A percentile compares a stretch with the other conserved stretches of the same genome.
Conservation (phyloP, 1,139 yeast species). For the Saccharomyces uvarum region DNA sequence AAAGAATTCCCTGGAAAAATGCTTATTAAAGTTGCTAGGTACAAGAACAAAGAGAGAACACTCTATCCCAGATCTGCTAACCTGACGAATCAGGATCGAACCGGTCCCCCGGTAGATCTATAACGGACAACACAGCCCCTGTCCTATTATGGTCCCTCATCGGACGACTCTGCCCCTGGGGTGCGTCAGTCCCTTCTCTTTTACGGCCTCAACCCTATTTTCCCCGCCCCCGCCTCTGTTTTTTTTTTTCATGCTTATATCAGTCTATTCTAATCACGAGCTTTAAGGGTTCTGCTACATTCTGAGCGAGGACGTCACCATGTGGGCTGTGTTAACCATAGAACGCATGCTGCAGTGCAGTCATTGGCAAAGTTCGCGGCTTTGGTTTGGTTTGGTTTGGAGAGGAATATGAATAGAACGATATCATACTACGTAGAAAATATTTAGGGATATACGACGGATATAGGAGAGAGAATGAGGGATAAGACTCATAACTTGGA, state of each 20-base stretch:
- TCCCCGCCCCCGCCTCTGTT: not conserved
- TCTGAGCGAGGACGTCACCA: no score
- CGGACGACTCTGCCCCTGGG: not conserved
- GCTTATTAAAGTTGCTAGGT: not conserved
- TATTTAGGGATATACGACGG: not conserved
- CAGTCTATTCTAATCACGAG: not conserved
- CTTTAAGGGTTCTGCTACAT: not conserved
- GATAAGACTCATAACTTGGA: constrained; percentile 14
- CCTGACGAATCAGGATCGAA: not conserved
- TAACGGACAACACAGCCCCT: not conserved
- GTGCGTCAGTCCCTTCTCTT: not conserved
- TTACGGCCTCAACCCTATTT: not conserved
- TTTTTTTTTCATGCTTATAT: not conserved
- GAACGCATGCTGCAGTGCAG: not conserved
- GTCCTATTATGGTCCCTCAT: not conserved
- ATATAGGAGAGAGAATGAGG: not conserved
- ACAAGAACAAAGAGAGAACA: not conserved
- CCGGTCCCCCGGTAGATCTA: not conserved
- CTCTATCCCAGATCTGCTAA: not conserved
- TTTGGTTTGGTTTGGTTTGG: not conserved
- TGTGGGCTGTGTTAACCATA: not conserved
- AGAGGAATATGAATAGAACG: not conserved
- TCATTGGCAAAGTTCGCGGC: not conserved
- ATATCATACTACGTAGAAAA: not conserved
- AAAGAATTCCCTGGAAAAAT: not conserved